Conservation (phyloP, 2,329 filamentous ascomycete species). For the Aspergillus texensis region DNA sequence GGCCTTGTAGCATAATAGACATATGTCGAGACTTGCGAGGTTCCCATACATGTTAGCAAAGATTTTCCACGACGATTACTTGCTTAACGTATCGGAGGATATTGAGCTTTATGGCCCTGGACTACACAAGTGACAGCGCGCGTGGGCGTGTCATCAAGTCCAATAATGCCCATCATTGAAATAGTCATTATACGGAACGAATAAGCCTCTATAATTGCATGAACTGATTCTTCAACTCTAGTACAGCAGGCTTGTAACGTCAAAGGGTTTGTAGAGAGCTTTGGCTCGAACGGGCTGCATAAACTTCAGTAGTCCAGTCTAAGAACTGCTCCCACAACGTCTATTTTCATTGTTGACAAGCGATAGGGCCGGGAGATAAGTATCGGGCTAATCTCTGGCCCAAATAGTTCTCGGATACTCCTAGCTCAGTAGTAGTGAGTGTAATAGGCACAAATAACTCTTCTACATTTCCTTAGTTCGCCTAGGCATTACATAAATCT, state of each 20-base stretch:
- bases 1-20: conserved; percentile 14
- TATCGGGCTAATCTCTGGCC: no score
- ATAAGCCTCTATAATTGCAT: background rate
- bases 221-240: background rate
- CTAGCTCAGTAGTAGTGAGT: no score
- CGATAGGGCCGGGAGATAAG: no score
- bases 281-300: background rate
- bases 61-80: background rate
- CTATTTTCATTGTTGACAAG: no score
- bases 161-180: background rate
- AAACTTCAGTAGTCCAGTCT: background rate
- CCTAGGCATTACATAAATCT: no score
- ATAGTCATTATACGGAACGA: background rate
- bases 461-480: no score
- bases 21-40: conserved; percentile 25
- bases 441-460: no score
- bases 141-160: background rate
- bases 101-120: background rate
- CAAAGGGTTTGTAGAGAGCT: background rate
- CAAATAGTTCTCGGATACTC: no score
- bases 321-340: no score
- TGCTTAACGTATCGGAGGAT: background rate
- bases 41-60: conserved; percentile 10
- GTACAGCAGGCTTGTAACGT: background rate
- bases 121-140: background rate